Evolutionary conservation across 306 rosid genomes (phyloP).

Genomic region (Sicyos baderoa): DNA sequence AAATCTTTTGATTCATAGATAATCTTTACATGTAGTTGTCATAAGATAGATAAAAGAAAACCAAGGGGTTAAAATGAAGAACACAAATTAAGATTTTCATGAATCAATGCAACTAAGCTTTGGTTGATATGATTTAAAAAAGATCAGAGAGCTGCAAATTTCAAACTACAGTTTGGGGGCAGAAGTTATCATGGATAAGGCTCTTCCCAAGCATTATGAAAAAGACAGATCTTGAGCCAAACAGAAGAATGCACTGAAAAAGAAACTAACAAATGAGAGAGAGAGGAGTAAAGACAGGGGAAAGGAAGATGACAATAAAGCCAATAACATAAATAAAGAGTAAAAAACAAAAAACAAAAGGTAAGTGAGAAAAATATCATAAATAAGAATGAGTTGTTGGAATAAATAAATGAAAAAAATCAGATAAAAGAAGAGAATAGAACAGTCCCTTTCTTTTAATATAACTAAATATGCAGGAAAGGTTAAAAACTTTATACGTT

Average conservation of each 20-base stretch:
- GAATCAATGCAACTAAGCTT: neutral
- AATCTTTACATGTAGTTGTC: too few species aligned
- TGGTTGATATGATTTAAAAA: neutral
- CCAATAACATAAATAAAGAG: too few species aligned
- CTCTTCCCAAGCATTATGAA: neutral
- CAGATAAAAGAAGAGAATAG: neutral
- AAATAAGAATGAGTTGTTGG: neutral
- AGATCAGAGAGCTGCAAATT: neutral
- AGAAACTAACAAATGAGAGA: neutral
- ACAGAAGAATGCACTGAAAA: constrained; percentile 1
- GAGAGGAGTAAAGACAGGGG: constrained; percentile 6
- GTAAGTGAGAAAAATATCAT: neutral
- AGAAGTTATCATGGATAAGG: too few species aligned
- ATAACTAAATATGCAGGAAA: neutral
- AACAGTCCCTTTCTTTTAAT: neutral
- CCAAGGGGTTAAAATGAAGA: constrained; percentile 26
- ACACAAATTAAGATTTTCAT: constrained; percentile 10
- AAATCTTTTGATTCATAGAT: constrained; percentile 19
- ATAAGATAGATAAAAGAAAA: too few species aligned
- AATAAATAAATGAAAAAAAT: constrained; percentile 8
- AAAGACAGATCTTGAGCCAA: constrained; percentile 11
- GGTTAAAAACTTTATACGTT: constrained; percentile 32
- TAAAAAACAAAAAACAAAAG: neutral
- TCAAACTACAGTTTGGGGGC: neutral
- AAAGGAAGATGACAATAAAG: neutral